Conservation (phyloP, 352 stramenopile species). For the Globisporangium rhizosaccharum region DNA sequence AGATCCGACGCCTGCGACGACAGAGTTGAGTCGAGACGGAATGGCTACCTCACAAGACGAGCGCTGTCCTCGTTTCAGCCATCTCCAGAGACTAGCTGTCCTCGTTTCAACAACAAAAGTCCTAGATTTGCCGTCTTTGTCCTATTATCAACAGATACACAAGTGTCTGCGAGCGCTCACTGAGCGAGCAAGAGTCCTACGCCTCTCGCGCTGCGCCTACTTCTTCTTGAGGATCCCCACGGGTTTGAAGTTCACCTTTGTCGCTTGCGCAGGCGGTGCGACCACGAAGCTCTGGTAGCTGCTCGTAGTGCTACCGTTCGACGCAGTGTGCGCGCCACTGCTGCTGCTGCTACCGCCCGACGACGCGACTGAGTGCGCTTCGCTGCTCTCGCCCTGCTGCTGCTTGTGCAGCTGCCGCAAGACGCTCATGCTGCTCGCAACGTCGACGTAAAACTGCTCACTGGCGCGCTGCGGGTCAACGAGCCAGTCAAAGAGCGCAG, state of each 20-base stretch:
- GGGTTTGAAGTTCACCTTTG: conserved; percentile 31
- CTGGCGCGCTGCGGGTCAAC: conserved; percentile 38
- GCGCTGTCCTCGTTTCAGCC: too few species aligned
- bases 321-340: conserved; percentile 3
- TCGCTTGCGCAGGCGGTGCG: conserved; percentile 8
- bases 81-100: too few species aligned
- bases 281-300: conserved; percentile 19
- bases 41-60: too few species aligned
- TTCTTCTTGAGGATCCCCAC: conserved; percentile 56
- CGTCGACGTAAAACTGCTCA: conserved; percentile 64
- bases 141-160: conserved; percentile 1
- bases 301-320: conserved; percentile 16
- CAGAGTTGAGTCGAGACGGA: conserved; percentile 5
- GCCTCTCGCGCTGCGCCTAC: neutral
- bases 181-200: too few species aligned
- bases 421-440: conserved; percentile 35
- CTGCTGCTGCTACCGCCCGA: conserved; percentile 14
- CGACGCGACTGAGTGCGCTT: conserved; percentile 16
- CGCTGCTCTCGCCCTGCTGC: conserved; percentile 9
- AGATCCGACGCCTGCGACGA: conserved; percentile 26
- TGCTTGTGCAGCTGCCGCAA: conserved; percentile 32
- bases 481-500: conserved; percentile 67
- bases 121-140: too few species aligned
- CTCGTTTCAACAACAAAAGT: too few species aligned
- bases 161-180: neutral